A percentile compares a stretch with the other conserved stretches of the same genome.
Evolutionary conservation across 2,329 filamentous ascomycete species (phyloP).

Genomic region (Boeremia lycopersici): DNA sequence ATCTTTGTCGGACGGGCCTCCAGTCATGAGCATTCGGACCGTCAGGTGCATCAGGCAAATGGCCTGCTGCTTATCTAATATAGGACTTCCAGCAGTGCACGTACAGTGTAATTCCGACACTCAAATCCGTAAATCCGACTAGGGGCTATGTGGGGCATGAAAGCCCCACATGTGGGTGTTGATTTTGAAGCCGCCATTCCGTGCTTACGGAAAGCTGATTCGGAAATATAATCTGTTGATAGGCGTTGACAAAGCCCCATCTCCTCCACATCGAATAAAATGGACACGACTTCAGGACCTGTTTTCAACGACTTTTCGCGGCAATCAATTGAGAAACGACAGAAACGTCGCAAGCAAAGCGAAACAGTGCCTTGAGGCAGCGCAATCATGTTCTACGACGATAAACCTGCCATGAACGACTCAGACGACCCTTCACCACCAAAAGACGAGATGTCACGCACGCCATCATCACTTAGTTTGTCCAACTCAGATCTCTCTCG

Average conservation of each 20-base stretch:
- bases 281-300: slow-evolving; percentile 4
- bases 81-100: not conserved
- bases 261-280: slow-evolving; percentile 10
- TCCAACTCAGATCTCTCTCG: slow-evolving; percentile 1
- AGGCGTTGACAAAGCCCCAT: slow-evolving; percentile 5
- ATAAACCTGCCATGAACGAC: not conserved
- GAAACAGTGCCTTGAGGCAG: not conserved
- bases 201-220: slow-evolving; percentile 3
- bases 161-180: slow-evolving; percentile 11
- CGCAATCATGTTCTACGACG: not conserved
- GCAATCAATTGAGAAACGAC: not conserved
- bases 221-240: slow-evolving; percentile 1
- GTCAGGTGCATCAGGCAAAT: too few relatives aligned
- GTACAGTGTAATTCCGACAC: not conserved
- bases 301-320: not conserved
- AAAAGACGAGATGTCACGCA: slow-evolving; percentile 3
- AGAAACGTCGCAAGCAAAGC: not conserved
- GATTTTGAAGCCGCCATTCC: slow-evolving; percentile 1
- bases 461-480: not conserved
- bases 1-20: too few relatives aligned
- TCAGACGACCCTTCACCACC: not conserved
- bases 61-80: not conserved
- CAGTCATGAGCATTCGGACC: too few relatives aligned
- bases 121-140: slow-evolving; percentile 14
- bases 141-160: not conserved